Base-by-base conservation (phyloP, 495 filamentous ascomycete genomes). In the Oidiodendron maius region DNA sequence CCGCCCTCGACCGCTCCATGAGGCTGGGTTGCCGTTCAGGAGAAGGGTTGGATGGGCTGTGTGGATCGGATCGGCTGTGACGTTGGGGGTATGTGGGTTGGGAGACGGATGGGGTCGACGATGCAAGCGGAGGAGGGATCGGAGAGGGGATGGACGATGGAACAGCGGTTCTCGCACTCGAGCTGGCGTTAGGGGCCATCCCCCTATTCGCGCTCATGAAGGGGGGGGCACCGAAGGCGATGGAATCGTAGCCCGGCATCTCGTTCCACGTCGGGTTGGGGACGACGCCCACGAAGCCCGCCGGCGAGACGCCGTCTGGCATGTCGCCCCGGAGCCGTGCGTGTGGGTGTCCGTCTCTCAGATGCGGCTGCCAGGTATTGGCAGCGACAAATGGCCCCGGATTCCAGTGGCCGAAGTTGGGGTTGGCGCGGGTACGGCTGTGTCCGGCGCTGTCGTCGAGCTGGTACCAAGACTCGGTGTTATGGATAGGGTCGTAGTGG, bases 401-500 rank as follows among this genome's bases (percentile, higher is more conserved):
- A 9, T 21, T 10, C 55, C 55, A 58, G 17, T 47, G 55, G 10
- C 41, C 25, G 10, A 38, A 13, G 16, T 32, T 48, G 6, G 26
- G 36, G 13, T 42, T 12, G 38, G 24, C 13, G 15, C 22, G 18
- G n/a, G 39, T 34, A 13, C 42, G 43, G 35, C 35, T 49, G 17
- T 25, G 38, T 15, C 36, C 0, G 22, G 1, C 28, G 8, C 38
- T 15, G 17, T 37, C 47, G 18, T 46, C 41, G 16, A 24, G 4
- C 20, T 52, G 43, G 32, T 48, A 49, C 51, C 49, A 58, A 1
- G 35, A 13, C 25, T 40, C 32, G 4, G 56, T 44, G 24, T 55
- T 48, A 30, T 59, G 49, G n/a, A 59, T 52, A 1, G 56, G 56
- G 28, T 59, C 51, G 37, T 59, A 59, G 15, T 41, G 52, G 15